Evolutionary conservation across 257 asterid genomes (phyloP).

Genomic region (Solanum dulcamara): DNA sequence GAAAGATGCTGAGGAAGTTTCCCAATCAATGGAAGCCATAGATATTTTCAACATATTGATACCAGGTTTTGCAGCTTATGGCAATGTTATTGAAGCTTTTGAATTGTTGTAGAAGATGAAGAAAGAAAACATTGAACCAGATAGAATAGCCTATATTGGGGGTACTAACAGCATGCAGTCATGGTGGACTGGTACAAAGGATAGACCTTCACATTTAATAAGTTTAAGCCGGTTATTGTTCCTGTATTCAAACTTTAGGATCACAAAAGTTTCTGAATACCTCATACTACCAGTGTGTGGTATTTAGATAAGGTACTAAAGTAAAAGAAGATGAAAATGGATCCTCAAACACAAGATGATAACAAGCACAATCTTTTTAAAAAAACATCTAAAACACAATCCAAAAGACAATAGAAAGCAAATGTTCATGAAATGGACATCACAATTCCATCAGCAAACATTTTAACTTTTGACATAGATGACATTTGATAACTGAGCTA

Average conservation of each 20-base stretch:
- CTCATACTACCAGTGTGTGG: background rate
- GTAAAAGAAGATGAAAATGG: background rate
- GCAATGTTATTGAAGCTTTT: conserved; percentile 41
- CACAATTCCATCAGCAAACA: conserved; percentile 19
- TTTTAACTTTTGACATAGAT: conserved; percentile 8
- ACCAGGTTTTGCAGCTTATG: conserved; percentile 61
- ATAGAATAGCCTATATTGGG: conserved; percentile 44
- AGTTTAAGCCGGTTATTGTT: background rate
- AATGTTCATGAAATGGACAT: conserved; percentile 11
- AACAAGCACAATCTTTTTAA: background rate
- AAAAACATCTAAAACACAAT: background rate
- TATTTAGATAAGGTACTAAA: background rate
- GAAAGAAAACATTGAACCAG: conserved; percentile 30
- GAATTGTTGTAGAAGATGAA: conserved; percentile 34
- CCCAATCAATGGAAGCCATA: too few species aligned
- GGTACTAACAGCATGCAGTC: conserved; percentile 63
- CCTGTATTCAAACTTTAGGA: background rate
- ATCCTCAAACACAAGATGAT: background rate
- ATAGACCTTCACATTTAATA: background rate
- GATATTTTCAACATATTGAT: too few species aligned
- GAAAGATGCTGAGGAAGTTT: too few species aligned
- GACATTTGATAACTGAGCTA: background rate
- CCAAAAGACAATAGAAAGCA: background rate
- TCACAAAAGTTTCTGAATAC: background rate
- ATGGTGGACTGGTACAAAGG: conserved; percentile 9